A percentile compares a stretch with the other conserved stretches of the same genome.
These are phyloP conservation scores for Hygrocybe punicea DNA, from an alignment of 768 basidiomycete genomes.

Conservation along the genomic window DNA sequence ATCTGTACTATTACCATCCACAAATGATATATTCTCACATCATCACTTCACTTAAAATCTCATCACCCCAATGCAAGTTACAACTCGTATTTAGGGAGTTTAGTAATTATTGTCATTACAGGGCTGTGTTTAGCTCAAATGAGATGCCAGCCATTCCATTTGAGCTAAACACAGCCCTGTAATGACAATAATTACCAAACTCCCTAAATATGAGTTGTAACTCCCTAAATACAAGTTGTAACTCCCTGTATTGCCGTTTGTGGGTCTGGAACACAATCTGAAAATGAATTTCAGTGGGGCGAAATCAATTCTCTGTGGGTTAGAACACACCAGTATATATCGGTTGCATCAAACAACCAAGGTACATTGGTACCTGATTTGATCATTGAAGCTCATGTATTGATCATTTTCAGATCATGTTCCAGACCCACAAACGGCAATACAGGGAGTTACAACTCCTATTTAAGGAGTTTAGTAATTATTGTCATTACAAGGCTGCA, in stretches of 20 bases:
- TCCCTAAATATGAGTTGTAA: conserved; percentile 31
- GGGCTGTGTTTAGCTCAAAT: no score
- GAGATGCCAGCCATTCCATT: conserved; percentile 24
- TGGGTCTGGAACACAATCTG: conserved; percentile 22
- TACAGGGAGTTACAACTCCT: no score
- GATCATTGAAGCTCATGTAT: background rate
- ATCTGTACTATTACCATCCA: no score
- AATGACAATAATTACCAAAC: conserved; percentile 24
- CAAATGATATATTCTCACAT: no score
- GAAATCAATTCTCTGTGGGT: conserved; percentile 39
- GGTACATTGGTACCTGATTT: conserved; percentile 20
- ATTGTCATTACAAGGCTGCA: no score
- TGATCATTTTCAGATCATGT: conserved; percentile 19
- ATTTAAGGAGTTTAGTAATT: no score
- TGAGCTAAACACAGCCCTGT: conserved; percentile 26
- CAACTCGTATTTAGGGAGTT: no score
- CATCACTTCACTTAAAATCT: no score
- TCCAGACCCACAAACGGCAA: conserved; percentile 25
- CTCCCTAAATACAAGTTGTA: no score
- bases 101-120: no score
- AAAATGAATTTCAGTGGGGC: conserved; percentile 40
- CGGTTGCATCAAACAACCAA: conserved; percentile 36
- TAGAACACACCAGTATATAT: conserved; percentile 39
- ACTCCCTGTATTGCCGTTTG: conserved; percentile 29
- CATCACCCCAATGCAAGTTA: no score